phyloP scores from a whole-genome alignment of 1,284 basidiomycete genomes.

The Volvariella volvacea region DNA sequence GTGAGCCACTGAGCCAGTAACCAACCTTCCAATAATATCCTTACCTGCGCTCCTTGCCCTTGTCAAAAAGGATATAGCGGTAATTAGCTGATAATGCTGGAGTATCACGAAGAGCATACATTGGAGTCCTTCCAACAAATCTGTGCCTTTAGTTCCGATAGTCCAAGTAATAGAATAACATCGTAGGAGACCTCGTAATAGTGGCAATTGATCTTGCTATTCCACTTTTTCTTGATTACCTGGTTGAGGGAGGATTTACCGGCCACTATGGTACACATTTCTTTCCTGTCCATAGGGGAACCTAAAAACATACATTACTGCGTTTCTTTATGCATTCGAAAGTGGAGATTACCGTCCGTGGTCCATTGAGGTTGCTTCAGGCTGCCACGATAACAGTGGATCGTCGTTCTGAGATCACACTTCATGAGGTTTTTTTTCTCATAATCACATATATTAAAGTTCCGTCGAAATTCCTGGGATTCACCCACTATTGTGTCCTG shows the following conservation, averaged over 20 bases:
- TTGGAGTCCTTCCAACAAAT: conserved; percentile 22
- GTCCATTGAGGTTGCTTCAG: conserved; percentile 33
- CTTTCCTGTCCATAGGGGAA: neutral
- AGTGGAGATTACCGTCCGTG: no score
- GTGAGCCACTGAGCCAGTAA: neutral
- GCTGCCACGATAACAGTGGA: conserved; percentile 36
- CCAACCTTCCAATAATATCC: conserved; percentile 5
- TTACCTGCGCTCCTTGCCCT: neutral
- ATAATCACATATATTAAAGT: conserved; percentile 10
- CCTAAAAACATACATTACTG: neutral
- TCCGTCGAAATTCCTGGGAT: conserved; percentile 19
- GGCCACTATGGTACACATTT: neutral
- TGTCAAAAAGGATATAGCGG: neutral
- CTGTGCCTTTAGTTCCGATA: conserved; percentile 27
- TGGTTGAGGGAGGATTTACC: neutral
- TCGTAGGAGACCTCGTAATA: conserved; percentile 32
- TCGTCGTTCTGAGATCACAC: conserved; percentile 16
- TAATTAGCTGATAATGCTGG: no score
- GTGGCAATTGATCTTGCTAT: neutral
- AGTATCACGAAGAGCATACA: conserved; percentile 16
- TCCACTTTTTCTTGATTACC: neutral
- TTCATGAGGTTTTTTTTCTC: conserved; percentile 10
- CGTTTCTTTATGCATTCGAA: conserved; percentile 2
- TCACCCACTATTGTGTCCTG: conserved; percentile 27
- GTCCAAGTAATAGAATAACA: conserved; percentile 40